Evolutionary conservation across 345 rosid genomes (phyloP), one percentile per base, ranked within the genome.

Genomic region (Viola odorata): DNA sequence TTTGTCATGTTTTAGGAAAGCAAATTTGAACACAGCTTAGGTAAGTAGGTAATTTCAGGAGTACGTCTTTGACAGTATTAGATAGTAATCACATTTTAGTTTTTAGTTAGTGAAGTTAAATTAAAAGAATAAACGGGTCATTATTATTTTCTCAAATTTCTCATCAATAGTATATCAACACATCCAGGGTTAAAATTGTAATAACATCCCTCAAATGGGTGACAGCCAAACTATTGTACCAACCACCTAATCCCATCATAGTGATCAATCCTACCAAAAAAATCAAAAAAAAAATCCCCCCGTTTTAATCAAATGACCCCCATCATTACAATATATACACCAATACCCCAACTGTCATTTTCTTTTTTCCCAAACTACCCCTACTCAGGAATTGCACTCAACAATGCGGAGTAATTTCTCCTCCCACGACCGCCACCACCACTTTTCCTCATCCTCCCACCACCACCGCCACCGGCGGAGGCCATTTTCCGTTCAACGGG

Each of bases 341-440:
- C 69, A 72, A 47, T 62, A 57, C 71, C 78, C 72, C 38, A 47
- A 47, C 13, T 10, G n/a, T 9, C 50, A 47, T n/a, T 48, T n/a
- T 0, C 36, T 41, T 0, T 40, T 55, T 72, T 40, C 57, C 75
- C 61, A 66, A 54, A 61, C 71, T 78, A 64, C 59, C 74, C 73
- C 77, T 80, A 86, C 77, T 91, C 96, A 0, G 92, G 89, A 49
- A 92, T 89, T 4, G 91, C 84, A 60, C 69, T 74, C 77, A 92
- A 74, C 78, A 80, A 77, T 23, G 81, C 89, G 71, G 77, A 57
- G 41, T 72, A 85, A 67, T 74, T 75, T 16, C 72, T 71, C 67
- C 80, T 65, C 36, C 82, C 73, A 12, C 69, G 50, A 13, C 69
- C 49, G 12, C 69, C 54, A 13, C 69, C 49, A 12, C 71, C 47